Base-by-base conservation (phyloP, 352 stramenopile genomes). In the Pythium apleroticum region DNA sequence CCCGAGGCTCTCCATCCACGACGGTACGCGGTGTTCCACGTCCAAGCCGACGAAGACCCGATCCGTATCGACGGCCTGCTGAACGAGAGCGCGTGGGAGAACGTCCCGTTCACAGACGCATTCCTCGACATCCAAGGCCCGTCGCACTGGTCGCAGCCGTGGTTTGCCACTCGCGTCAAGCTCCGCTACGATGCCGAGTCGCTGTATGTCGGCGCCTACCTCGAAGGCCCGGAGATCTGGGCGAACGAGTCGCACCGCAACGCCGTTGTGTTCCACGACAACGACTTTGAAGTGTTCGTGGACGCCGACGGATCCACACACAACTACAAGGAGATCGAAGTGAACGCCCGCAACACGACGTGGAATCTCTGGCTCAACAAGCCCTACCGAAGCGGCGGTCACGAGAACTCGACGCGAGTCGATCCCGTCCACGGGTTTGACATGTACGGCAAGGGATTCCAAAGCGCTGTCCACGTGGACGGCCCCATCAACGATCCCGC, bases 221-320 rank as follows among this genome's bases (percentile, higher is more conserved):
- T 95, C 27, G 71, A 93, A 65, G 84, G 93, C 55, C 77, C 74
- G 0, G 61, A 65, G 15, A 69, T 93, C 46, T 93, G 84, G 80
- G 86, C 84, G 37, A 93, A 89, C 60, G 59, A 88, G 46, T 83
- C 83, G 0, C 55, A 75, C 14, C 76, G 81, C 52, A 90, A 95
- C 57, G 63, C 77, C 1, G 80, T 95, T 4, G 71, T 93, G 28
- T 95, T 93, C 57, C 75, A 86, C 39, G 91, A 97, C 75, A 97
- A 95, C 52, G 91, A 97, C 75, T 96, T 97, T 73, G 88, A 97
- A 68, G 87, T 97, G 11, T 97, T 97, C 68, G 76, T 97, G 25
- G 89, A 97, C 71, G 73, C 87, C 1, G 74, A 80, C 37, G 82
- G 77, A 9, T 86, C 33, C 25, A 89, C 83, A 24, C 83, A 95